phyloP scores from a whole-genome alignment of 23 red algal genomes.

The Porphyridium purpureum region DNA sequence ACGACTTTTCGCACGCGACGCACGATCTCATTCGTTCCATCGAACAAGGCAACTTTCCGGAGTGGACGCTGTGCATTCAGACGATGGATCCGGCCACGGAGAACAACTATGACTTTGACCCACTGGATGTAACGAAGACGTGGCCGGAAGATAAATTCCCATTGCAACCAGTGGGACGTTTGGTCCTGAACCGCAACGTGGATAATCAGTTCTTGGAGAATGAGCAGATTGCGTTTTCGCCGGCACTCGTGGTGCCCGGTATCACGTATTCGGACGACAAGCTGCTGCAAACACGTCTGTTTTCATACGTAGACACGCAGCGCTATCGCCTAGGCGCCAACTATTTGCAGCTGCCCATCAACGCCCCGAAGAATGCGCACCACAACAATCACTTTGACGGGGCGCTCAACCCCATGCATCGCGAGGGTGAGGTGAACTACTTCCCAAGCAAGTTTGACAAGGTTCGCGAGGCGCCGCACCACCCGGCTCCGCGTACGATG shows the following conservation, averaged over 20 bases:
- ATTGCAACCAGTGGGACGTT: constrained; percentile 59
- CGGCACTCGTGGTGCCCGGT: constrained; percentile 74
- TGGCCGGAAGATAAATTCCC: constrained; percentile 89
- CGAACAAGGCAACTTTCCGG: constrained; percentile 65
- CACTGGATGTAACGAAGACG: constrained; percentile 78
- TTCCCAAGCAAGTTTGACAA: constrained; percentile 32
- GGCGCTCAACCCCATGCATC: constrained; percentile 50
- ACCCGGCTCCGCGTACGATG: constrained; percentile 20
- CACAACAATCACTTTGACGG: constrained; percentile 82
- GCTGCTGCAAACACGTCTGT: constrained; percentile 77
- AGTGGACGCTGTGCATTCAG: constrained; percentile 81
- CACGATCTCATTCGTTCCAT: constrained; percentile 80
- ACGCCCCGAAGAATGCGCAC: constrained; percentile 50
- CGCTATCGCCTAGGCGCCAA: constrained; percentile 89
- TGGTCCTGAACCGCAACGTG: constrained; percentile 71
- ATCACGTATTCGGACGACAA: constrained; percentile 90
- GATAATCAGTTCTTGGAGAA: constrained; percentile 90
- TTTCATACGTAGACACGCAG: constrained; percentile 94
- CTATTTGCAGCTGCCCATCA: constrained; percentile 87
- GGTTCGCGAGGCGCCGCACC: constrained; percentile 13
- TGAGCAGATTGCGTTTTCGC: constrained; percentile 90
- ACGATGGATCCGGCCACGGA: constrained; percentile 50
- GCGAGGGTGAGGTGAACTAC: constrained; percentile 84
- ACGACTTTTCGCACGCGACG: constrained; percentile 93
- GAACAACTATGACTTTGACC: constrained; percentile 61